Evolutionary conservation across 441 rosid genomes (phyloP), one percentile per base, ranked within the genome.

Genomic region (Metrosideros polymorpha): DNA sequence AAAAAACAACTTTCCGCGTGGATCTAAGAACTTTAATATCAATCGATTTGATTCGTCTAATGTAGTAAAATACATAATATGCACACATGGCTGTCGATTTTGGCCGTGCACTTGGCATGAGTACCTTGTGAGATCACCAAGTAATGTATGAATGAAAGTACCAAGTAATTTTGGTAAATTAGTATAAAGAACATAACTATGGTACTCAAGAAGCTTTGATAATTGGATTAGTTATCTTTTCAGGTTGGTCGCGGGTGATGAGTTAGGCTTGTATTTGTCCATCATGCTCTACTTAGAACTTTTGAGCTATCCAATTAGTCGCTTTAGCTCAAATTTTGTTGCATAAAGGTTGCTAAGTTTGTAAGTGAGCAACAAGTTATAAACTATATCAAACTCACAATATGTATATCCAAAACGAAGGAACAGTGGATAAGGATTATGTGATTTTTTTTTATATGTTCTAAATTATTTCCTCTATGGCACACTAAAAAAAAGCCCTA

Each of bases 181-280:
- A 2, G 59, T 55, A 25, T 25, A 55, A 55, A 9, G 13, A 55
- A 25, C 29, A 55, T 25, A 55, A 25, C 25, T 14, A 25, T 13
- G 10, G n/a, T 25, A 0, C 13, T 55, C 59, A 5, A 55, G 32
- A 12, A 57, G 59, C 2, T 55, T 55, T 1, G 13, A 4, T 1
- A 55, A 6, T 5, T 0, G 29, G 59, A 29, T 6, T 55, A 24
- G 13, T 55, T 24, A 25, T 25, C 1, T 55, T 25, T 9, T 55
- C 3, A n/a, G 13, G 14, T 0, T 12, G 59, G 14, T 3, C 19
- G 52, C 18, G 1, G 2, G 59, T 55, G 59, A 55, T 9, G 0
- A 55, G 24, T 55, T 6, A 55, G 1, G 59, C 29, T 55, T 55
- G 13, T 27, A 10, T n/a, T 25, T 4, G 6, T 55, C 29, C 29